Evolutionary conservation across 169 alveolate genomes (phyloP), one percentile per base, ranked within the genome.

Genomic region (Theileria equi): DNA sequence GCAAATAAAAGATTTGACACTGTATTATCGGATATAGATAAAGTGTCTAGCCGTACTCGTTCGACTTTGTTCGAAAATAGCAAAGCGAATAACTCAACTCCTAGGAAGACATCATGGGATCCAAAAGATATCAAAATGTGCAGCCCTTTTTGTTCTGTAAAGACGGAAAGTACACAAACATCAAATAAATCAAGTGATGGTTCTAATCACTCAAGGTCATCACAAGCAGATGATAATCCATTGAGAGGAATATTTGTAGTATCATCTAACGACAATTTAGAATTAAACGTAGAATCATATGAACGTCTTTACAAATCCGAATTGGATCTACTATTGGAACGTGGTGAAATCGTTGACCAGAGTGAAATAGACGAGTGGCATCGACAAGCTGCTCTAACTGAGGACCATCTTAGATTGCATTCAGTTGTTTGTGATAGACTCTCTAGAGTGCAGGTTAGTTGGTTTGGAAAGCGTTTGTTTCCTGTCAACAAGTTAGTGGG

Each of bases 101-200:
- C n/a, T n/a, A n/a, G n/a, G n/a, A n/a, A n/a, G n/a, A n/a, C n/a
- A n/a, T n/a, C n/a, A 36, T 63, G 74, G 74, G 36, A 8, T 0
- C 63, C 74, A 2, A 48, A 53, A 35, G 74, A 63, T 19, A 63
- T 63, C 5, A 45, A 45, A 63, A 63, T 63, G 74, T 63, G 74
- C 23, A 25, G 74, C 25, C 64, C 74, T 3, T 63, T 63, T 32
- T 35, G n/a, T 36, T 19, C 3, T 21, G 65, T 3, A 48, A 63
- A 32, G 31, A 23, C 10, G 10, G 35, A 6, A 48, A 63, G 35
- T 26, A 47, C 2, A 64, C n/a, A n/a, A n/a, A n/a, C n/a, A n/a
- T n/a, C n/a, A n/a, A n/a, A n/a, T n/a, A n/a, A n/a, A n/a, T n/a
- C n/a, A n/a, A n/a, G n/a, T n/a, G n/a, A n/a, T n/a, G n/a, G n/a